Percentiles rank a stretch among this genome's conserved stretches.
phyloP scores from a whole-genome alignment of 257 asterid species.

The Phtheirospermum japonicum region DNA sequence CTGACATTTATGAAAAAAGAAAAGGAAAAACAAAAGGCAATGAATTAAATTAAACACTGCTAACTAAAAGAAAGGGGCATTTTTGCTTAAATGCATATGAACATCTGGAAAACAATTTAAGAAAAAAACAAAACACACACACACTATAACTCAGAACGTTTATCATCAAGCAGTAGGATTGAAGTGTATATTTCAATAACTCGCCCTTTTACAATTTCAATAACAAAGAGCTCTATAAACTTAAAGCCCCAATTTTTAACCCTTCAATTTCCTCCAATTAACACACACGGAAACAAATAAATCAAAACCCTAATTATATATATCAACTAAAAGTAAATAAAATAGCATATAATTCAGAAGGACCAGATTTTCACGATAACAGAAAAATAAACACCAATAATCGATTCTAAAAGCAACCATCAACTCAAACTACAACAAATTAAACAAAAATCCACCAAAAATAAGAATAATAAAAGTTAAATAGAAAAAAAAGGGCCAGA shows the following conservation, averaged over 20 bases:
- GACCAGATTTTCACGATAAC: too few species aligned
- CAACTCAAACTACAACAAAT: too few species aligned
- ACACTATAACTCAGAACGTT: too few species aligned
- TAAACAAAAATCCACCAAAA: background rate
- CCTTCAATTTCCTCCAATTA: background rate
- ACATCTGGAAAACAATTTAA: too few species aligned
- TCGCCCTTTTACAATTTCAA: background rate
- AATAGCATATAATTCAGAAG: too few species aligned
- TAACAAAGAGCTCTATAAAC: background rate
- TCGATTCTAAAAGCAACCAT: background rate
- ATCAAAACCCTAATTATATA: background rate
- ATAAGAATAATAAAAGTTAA: background rate
- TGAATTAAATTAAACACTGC: background rate
- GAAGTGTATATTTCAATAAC: too few species aligned
- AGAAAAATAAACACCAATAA: too few species aligned
- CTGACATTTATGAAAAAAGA: constrained; percentile 41
- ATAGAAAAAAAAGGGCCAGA: background rate
- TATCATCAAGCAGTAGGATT: too few species aligned
- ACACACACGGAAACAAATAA: background rate
- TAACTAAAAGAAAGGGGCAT: too few species aligned
- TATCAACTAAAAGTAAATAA: background rate
- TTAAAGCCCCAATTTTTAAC: background rate
- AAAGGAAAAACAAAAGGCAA: background rate
- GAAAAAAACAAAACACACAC: too few species aligned
- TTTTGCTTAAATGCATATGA: too few species aligned